phyloP scores from a whole-genome alignment of 768 basidiomycete genomes.

The Melanogaster broomeanus region DNA sequence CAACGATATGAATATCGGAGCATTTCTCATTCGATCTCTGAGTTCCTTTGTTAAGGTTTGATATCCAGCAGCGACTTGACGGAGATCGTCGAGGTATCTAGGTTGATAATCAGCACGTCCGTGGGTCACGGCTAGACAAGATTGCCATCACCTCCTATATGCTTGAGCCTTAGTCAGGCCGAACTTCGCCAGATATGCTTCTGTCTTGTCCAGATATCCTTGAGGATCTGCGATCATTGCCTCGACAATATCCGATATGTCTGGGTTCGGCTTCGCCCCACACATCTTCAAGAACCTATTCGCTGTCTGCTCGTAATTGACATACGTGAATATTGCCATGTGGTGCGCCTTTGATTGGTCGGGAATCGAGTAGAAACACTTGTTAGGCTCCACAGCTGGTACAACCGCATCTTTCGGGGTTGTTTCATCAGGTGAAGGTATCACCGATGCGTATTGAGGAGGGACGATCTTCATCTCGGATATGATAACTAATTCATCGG shows the following conservation, averaged over 20 bases:
- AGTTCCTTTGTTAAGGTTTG: conserved; percentile 41
- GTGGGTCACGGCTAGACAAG: not conserved
- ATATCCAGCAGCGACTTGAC: conserved; percentile 75
- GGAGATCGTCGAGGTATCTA: conserved; percentile 80
- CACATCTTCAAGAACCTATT: conserved; percentile 81
- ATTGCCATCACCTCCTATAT: not conserved
- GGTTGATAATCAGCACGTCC: not conserved
- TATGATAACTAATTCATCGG: conserved; percentile 51
- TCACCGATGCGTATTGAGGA: conserved; percentile 20
- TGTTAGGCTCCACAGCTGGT: conserved; percentile 45
- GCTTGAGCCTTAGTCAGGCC: not conserved
- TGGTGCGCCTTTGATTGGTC: conserved; percentile 51
- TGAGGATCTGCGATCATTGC: conserved; percentile 65
- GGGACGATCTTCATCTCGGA: conserved; percentile 67
- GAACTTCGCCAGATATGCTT: not conserved
- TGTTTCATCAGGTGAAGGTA: not conserved
- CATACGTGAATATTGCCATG: conserved; percentile 76
- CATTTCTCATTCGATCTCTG: conserved; percentile 58
- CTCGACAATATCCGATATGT: conserved; percentile 70
- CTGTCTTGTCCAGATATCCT: conserved; percentile 56
- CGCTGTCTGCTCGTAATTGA: conserved; percentile 77
- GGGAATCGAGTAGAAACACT: conserved; percentile 58
- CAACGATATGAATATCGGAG: conserved; percentile 69
- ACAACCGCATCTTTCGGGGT: not conserved
- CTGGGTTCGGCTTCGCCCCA: conserved; percentile 82